These are phyloP conservation scores for Hyaloscypha variabilis DNA, from an alignment of 495 filamentous ascomycete genomes.

Conservation along the genomic window DNA sequence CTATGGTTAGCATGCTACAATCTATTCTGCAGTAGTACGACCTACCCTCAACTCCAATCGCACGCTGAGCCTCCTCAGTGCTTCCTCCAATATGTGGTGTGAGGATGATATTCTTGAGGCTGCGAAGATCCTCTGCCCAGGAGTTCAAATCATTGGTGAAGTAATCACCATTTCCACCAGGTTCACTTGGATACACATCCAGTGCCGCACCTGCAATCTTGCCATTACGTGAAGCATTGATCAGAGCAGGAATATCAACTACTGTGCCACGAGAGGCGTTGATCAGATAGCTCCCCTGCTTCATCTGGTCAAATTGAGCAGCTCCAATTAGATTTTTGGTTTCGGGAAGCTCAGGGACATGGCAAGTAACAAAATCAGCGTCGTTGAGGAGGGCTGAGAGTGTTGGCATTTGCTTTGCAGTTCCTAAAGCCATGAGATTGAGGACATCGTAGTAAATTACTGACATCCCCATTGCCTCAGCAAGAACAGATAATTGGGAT, in stretches of 20 bases:
- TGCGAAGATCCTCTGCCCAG: conserved; percentile 85
- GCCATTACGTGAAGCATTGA: conserved; percentile 83
- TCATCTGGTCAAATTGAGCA: conserved; percentile 84
- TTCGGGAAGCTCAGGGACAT: conserved; percentile 92
- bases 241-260: conserved; percentile 90
- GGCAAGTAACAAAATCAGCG: conserved; percentile 90
- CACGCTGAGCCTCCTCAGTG: conserved; percentile 96
- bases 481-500: conserved; percentile 92
- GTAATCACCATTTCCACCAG: conserved; percentile 90
- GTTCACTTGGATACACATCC: conserved; percentile 95
- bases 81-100: conserved; percentile 97
- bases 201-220: conserved; percentile 93
- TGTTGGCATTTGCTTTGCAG: conserved; percentile 76
- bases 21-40: conserved; percentile 7
- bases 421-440: conserved; percentile 91
- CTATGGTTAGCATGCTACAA: conserved; percentile 6
- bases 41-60: conserved; percentile 83
- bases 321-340: conserved; percentile 86
- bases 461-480: conserved; percentile 96
- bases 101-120: conserved; percentile 89
- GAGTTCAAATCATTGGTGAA: conserved; percentile 83
- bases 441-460: conserved; percentile 95
- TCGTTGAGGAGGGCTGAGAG: conserved; percentile 74
- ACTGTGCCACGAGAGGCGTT: conserved; percentile 94
- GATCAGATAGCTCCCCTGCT: conserved; percentile 88